These are phyloP conservation scores for Botrytis porri DNA, from an alignment of 2,329 filamentous ascomycete species.

Conservation along the genomic window DNA sequence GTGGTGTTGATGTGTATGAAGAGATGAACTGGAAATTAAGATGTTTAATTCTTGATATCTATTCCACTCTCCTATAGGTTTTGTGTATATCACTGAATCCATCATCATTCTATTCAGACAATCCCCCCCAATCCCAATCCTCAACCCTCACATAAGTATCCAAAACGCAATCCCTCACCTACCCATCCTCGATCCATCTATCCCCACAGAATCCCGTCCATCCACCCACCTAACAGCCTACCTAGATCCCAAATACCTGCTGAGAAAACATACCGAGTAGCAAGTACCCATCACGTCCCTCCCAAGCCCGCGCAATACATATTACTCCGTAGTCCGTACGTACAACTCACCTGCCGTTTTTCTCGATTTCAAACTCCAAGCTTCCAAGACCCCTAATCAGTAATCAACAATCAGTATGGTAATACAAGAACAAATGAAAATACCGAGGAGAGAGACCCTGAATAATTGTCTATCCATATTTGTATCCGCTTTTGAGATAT, in stretches of 20 bases:
- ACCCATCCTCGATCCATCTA: background rate
- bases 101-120: background rate
- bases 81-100: too few relatives aligned
- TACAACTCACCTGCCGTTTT: background rate
- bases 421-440: background rate
- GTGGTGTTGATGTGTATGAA: background rate
- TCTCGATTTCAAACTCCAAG: background rate
- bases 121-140: background rate
- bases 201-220: too few relatives aligned
- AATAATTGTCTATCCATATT: background rate
- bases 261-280: too few relatives aligned
- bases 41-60: too few relatives aligned
- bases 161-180: background rate
- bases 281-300: too few relatives aligned
- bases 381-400: background rate
- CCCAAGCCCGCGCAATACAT: background rate
- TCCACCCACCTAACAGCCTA: too few relatives aligned
- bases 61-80: too few relatives aligned
- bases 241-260: background rate
- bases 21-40: background rate
- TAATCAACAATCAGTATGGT: too few relatives aligned
- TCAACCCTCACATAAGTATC: background rate
- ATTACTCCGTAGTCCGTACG: background rate
- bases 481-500: background rate
- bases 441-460: background rate